A percentile compares a stretch with the other conserved stretches of the same genome.
These are phyloP conservation scores for Rutstroemia sp. DNA, from an alignment of 2,329 filamentous ascomycete genomes.

Conservation along the genomic window DNA sequence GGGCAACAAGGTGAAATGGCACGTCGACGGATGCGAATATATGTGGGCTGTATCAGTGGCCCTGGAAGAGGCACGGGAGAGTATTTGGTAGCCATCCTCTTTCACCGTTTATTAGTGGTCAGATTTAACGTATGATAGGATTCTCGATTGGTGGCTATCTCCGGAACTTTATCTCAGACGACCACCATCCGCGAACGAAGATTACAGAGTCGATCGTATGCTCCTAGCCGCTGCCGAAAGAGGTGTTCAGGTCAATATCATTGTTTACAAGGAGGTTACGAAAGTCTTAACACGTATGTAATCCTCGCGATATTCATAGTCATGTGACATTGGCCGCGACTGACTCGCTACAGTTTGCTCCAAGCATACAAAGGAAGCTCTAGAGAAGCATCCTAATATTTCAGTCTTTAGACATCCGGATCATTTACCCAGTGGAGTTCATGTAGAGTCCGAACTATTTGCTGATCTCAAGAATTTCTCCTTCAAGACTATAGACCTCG, in stretches of 20 bases:
- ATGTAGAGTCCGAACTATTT: slow-evolving; percentile 60
- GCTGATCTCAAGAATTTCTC: slow-evolving; percentile 45
- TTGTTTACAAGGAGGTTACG: slow-evolving; percentile 88
- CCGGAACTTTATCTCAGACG: slow-evolving; percentile 78
- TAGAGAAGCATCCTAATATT: slow-evolving; percentile 82
- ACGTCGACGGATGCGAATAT: slow-evolving; percentile 76
- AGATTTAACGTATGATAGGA: slow-evolving; percentile 41
- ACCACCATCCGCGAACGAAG: slow-evolving; percentile 72
- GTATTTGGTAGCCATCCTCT: slow-evolving; percentile 37
- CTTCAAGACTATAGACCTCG: slow-evolving; percentile 47
- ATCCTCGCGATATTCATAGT: neutral
- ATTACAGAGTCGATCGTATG: slow-evolving; percentile 79
- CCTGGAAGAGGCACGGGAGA: slow-evolving; percentile 67
- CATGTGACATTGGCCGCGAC: slow-evolving; percentile 12
- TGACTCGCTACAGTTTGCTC: slow-evolving; percentile 45
- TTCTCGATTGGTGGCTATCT: slow-evolving; percentile 85
- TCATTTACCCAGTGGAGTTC: slow-evolving; percentile 68
- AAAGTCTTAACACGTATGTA: slow-evolving; percentile 71
- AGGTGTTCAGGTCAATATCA: slow-evolving; percentile 76
- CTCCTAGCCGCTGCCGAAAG: slow-evolving; percentile 74
- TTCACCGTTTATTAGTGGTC: neutral
- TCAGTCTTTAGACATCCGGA: slow-evolving; percentile 87
- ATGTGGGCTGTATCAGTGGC: slow-evolving; percentile 80
- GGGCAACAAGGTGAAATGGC: slow-evolving; percentile 76
- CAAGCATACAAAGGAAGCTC: slow-evolving; percentile 68